phyloP scores from a whole-genome alignment of 768 basidiomycete genomes.

The Agaricus subrufescens region DNA sequence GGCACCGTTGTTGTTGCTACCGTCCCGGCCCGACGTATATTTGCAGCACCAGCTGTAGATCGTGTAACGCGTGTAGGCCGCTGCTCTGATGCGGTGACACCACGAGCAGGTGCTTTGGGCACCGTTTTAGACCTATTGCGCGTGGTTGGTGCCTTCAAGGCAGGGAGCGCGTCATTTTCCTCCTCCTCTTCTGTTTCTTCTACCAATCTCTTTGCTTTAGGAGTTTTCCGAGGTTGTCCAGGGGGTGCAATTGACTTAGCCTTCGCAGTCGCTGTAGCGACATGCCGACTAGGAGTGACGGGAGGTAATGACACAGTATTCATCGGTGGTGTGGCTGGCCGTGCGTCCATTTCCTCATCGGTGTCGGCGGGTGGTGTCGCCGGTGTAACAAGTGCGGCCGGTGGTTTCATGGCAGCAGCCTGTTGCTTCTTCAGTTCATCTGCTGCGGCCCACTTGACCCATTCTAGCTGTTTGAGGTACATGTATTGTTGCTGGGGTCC shows the following conservation, averaged over 20 bases:
- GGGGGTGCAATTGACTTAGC: slow-evolving; percentile 72
- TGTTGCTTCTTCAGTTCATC: slow-evolving; percentile 67
- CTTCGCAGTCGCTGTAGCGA: slow-evolving; percentile 64
- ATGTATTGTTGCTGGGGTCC: slow-evolving; percentile 93
- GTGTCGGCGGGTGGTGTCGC: slow-evolving; percentile 78
- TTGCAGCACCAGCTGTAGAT: slow-evolving; percentile 55
- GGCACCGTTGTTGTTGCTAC: slow-evolving; percentile 15
- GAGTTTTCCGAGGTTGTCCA: slow-evolving; percentile 86
- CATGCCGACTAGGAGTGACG: slow-evolving; percentile 77
- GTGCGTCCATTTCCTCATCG: slow-evolving; percentile 53
- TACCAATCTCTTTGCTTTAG: slow-evolving; percentile 67
- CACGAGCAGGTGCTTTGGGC: slow-evolving; percentile 33
- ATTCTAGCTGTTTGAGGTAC: slow-evolving; percentile 91
- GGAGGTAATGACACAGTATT: slow-evolving; percentile 47
- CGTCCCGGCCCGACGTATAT: slow-evolving; percentile 50
- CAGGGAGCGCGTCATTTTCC: slow-evolving; percentile 59
- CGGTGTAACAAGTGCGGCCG: slow-evolving; percentile 54
- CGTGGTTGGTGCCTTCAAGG: slow-evolving; percentile 45
- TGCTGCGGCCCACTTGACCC: slow-evolving; percentile 88
- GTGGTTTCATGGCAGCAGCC: slow-evolving; percentile 27
- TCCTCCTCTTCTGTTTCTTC: slow-evolving; percentile 63
- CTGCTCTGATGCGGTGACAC: slow-evolving; percentile 61
- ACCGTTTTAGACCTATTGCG: slow-evolving; percentile 32
- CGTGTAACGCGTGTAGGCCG: slow-evolving; percentile 71
- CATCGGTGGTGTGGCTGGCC: slow-evolving; percentile 39